Evolutionary conservation across 139 green algal species (phyloP).

Genomic region (Picochlorum sp.): DNA sequence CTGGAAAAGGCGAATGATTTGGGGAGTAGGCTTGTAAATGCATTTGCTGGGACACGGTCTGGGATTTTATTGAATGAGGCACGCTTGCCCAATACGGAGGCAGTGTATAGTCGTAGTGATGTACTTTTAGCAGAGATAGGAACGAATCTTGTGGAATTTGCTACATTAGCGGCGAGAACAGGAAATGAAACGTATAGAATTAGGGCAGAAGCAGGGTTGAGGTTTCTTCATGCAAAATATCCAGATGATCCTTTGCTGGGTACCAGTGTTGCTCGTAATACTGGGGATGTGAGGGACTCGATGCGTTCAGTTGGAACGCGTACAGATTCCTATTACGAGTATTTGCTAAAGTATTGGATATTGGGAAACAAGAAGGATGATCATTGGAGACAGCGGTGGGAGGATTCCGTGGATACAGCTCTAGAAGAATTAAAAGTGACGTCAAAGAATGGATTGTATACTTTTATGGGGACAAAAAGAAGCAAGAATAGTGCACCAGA

Average conservation of each 20-base stretch:
- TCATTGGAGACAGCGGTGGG: conserved; percentile 14
- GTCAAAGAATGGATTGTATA: conserved; percentile 1
- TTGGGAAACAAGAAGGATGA: conserved; percentile 9
- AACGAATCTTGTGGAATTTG: conserved; percentile 69
- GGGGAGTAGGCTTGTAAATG: conserved; percentile 57
- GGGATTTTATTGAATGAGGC: conserved; percentile 36
- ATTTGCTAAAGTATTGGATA: conserved; percentile 63
- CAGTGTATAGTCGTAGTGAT: background rate
- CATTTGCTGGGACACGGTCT: conserved; percentile 57
- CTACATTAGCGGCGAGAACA: conserved; percentile 44
- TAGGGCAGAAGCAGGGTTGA: conserved; percentile 24
- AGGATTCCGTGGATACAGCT: conserved; percentile 6
- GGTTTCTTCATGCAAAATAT: conserved; percentile 13
- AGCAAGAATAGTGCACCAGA: conserved; percentile 45
- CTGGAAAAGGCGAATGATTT: conserved; percentile 23
- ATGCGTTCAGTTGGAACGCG: conserved; percentile 32
- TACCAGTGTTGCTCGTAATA: background rate
- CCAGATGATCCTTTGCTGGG: conserved; percentile 2
- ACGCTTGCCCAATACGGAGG: background rate
- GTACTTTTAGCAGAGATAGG: conserved; percentile 38
- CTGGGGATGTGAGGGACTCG: background rate
- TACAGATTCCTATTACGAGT: conserved; percentile 74
- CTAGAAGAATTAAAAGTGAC: background rate
- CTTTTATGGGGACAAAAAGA: conserved; percentile 32
- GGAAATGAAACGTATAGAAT: conserved; percentile 39